Evolutionary conservation across 2,329 filamentous ascomycete species (phyloP).

Genomic region (Hymenoscyphus fructigenus): DNA sequence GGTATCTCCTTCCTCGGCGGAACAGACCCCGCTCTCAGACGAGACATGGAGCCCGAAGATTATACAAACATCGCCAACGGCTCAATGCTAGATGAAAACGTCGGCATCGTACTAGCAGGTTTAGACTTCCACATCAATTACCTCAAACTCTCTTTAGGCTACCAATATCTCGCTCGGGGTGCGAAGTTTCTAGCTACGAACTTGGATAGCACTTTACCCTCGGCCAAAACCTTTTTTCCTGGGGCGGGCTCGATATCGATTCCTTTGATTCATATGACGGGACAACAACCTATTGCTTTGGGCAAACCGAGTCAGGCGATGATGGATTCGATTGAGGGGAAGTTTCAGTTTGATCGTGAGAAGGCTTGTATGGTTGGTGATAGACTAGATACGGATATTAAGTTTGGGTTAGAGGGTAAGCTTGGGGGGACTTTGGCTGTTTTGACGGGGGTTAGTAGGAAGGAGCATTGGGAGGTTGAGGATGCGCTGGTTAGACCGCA

Average conservation of each 20-base stretch:
- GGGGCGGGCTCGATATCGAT: conserved; percentile 83
- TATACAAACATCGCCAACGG: conserved; percentile 76
- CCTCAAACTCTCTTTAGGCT: conserved; percentile 80
- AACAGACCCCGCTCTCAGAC: conserved; percentile 74
- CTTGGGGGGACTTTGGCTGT: conserved; percentile 90
- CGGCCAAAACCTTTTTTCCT: conserved; percentile 79
- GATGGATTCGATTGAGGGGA: conserved; percentile 98
- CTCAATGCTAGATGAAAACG: conserved; percentile 77
- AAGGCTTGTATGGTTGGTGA: conserved; percentile 96
- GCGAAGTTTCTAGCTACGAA: conserved; percentile 93
- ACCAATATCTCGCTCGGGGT: conserved; percentile 80
- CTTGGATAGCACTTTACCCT: conserved; percentile 84
- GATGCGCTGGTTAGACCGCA: conserved; percentile 69
- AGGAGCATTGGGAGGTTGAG: conserved; percentile 75
- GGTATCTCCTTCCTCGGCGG: conserved; percentile 80
- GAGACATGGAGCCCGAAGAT: conserved; percentile 78
- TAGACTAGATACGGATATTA: conserved; percentile 90
- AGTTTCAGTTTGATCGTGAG: conserved; percentile 82
- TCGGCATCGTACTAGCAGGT: conserved; percentile 85
- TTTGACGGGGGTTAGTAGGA: conserved; percentile 83
- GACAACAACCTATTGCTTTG: conserved; percentile 69
- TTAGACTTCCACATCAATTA: conserved; percentile 96
- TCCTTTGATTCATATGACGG: conserved; percentile 72
- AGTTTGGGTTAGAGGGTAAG: conserved; percentile 87
- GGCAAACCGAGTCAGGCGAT: conserved; percentile 98